phyloP scores from a whole-genome alignment of 177 flowering plant genomes.

The Vitis hybrid region DNA sequence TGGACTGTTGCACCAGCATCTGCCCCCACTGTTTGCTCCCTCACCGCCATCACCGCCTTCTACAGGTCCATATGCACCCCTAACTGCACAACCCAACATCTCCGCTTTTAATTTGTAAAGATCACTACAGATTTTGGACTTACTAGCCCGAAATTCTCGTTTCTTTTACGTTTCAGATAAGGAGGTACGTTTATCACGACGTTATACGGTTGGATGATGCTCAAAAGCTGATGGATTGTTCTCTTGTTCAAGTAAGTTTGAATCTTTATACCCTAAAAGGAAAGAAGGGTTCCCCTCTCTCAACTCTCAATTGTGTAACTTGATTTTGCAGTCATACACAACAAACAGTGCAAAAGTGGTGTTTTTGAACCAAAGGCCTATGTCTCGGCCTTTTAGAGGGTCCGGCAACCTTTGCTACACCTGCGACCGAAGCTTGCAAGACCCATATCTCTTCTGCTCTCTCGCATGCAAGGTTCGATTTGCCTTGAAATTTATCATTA shows the following conservation, averaged over 20 bases:
- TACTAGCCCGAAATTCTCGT: not conserved
- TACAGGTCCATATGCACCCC: conserved; percentile 40
- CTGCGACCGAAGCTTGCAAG: conserved; percentile 45
- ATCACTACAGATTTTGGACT: too few relatives aligned
- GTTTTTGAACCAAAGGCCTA: conserved; percentile 45
- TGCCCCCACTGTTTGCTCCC: conserved; percentile 50
- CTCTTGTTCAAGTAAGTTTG: conserved; percentile 38
- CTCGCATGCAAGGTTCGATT: conserved; percentile 52
- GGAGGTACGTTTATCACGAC: conserved; percentile 53
- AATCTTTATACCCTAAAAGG: not conserved
- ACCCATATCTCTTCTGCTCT: conserved; percentile 46
- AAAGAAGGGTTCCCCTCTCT: not conserved
- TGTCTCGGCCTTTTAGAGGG: conserved; percentile 26
- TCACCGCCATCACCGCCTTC: conserved; percentile 45
- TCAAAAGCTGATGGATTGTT: conserved; percentile 35
- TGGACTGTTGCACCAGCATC: conserved; percentile 50
- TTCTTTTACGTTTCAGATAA: conserved; percentile 19
- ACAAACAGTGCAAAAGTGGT: conserved; percentile 55
- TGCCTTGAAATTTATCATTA: not conserved
- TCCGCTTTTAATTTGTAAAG: too few relatives aligned
- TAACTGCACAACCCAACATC: not conserved
- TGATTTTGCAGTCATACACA: conserved; percentile 37
- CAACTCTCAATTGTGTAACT: not conserved
- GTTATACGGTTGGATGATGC: conserved; percentile 42
- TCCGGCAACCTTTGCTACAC: conserved; percentile 34